Evolutionary conservation across 148 eudicot species (phyloP).

Genomic region (Beta vulgaris): DNA sequence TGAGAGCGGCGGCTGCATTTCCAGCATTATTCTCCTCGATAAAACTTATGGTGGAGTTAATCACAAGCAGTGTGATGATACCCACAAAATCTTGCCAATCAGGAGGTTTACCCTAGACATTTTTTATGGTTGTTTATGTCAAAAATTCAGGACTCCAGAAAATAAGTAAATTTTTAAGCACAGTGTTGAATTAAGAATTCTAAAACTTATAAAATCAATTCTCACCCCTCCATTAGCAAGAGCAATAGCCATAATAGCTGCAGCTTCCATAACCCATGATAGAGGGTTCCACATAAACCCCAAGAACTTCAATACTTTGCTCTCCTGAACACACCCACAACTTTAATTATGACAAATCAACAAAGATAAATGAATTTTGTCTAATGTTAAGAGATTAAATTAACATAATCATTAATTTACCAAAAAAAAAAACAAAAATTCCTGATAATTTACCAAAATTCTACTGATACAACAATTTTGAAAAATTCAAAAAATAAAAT

Average conservation of each 20-base stretch:
- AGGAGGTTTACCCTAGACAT: conserved; percentile 81
- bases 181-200: not conserved
- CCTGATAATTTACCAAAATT: conserved; percentile 4
- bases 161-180: not conserved
- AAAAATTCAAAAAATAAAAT: not conserved
- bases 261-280: conserved; percentile 99
- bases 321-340: conserved; percentile 66
- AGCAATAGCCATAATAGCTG: conserved; percentile 99
- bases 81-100: conserved; percentile 99
- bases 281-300: conserved; percentile 99
- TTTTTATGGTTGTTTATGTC: conserved; percentile 10
- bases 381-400: too few species aligned
- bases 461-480: not conserved
- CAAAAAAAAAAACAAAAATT: too few species aligned
- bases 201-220: too few species aligned
- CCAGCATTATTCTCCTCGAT: conserved; percentile 99
- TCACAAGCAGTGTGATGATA: conserved; percentile 83
- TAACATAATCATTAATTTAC: too few species aligned
- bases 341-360: conserved; percentile 1
- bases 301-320: conserved; percentile 90
- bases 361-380: too few species aligned
- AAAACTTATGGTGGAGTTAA: conserved; percentile 96
- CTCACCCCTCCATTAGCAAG: conserved; percentile 99
- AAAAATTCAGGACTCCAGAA: not conserved
- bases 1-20: conserved; percentile 98